Conservation (phyloP, 1,139 yeast genomes). For the Hansenula sp. region DNA sequence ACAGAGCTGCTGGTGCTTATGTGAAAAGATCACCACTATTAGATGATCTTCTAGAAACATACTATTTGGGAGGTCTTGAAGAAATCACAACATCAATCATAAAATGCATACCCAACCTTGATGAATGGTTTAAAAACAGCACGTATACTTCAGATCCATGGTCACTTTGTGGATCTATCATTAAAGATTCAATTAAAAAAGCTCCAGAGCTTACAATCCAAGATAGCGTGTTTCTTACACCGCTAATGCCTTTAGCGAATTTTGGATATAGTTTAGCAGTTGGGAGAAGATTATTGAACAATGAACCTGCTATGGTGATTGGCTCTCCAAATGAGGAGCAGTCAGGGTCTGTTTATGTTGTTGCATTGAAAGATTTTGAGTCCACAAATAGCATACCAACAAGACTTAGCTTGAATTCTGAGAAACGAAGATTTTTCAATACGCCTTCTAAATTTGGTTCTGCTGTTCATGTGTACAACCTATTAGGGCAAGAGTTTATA, state of each 20-base stretch:
- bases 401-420: not conserved
- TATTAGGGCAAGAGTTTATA: conserved; percentile 25
- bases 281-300: conserved; percentile 33
- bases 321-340: conserved; percentile 43
- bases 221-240: conserved; percentile 21
- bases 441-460: conserved; percentile 31
- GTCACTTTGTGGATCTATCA: conserved; percentile 35
- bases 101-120: conserved; percentile 33
- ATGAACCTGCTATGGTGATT: conserved; percentile 38
- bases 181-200: conserved; percentile 2
- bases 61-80: conserved; percentile 47
- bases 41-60: conserved; percentile 37
- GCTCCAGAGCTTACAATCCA: not conserved
- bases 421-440: not conserved
- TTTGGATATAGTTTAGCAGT: conserved; percentile 41
- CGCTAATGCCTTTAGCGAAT: conserved; percentile 28
- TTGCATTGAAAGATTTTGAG: conserved; percentile 27
- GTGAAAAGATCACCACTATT: conserved; percentile 40
- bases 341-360: conserved; percentile 37
- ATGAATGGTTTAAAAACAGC: conserved; percentile 36
- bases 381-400: not conserved
- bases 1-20: conserved; percentile 27
- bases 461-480: conserved; percentile 19
- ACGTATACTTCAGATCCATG: conserved; percentile 29
- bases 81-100: conserved; percentile 39